These are phyloP conservation scores for Endocarpon pusillum DNA, from an alignment of 495 filamentous ascomycete species.

Conservation along the genomic window DNA sequence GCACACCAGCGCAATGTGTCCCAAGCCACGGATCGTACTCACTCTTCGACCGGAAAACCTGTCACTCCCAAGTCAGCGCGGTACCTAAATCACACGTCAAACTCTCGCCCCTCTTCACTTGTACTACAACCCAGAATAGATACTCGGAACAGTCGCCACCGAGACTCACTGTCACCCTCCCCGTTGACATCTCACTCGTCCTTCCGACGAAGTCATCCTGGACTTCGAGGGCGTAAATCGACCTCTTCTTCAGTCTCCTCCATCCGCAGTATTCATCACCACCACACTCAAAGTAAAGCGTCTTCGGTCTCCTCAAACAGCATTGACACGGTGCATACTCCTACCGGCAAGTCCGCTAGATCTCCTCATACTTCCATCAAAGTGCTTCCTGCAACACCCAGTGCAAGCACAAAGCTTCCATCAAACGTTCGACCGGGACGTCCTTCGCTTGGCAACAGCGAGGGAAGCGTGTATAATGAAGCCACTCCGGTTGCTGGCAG, in stretches of 20 bases:
- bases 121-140: conserved; percentile 32
- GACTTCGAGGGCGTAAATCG: conserved; percentile 80
- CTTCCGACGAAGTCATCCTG: conserved; percentile 54
- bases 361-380: conserved; percentile 85
- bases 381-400: conserved; percentile 84
- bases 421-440: conserved; percentile 76
- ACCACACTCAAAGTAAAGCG: conserved; percentile 79
- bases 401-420: conserved; percentile 52
- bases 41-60: not conserved
- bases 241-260: conserved; percentile 93
- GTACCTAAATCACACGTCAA: no score
- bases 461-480: conserved; percentile 15
- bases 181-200: conserved; percentile 79
- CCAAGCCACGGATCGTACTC: no score
- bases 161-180: conserved; percentile 75
- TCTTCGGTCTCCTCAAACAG: conserved; percentile 81
- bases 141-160: no score
- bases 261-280: conserved; percentile 76
- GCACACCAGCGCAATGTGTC: no score
- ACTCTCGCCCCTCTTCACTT: conserved; percentile 31
- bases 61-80: not conserved
- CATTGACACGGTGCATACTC: conserved; percentile 46
- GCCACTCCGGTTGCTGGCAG: conserved; percentile 24
- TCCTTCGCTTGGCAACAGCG: conserved; percentile 20
- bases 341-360: conserved; percentile 45